These are phyloP conservation scores for Aristolochia fimbriata DNA, from an alignment of 164 flowering plant genomes.

Conservation along the genomic window DNA sequence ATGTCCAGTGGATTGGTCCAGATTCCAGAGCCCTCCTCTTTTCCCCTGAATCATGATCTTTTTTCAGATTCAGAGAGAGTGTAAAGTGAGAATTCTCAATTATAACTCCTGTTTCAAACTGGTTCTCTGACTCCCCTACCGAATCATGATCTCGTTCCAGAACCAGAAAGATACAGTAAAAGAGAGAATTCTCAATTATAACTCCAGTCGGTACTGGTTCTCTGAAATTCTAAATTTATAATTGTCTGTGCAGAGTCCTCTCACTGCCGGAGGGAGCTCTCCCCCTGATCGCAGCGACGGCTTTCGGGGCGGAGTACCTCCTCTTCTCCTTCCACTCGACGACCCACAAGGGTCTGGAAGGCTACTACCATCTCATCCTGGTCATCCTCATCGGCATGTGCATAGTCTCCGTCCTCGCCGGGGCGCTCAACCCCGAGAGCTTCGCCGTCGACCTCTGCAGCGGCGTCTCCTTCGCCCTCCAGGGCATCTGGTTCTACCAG, in stretches of 20 bases:
- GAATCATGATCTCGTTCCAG: too few relatives aligned
- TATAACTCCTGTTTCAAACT: too few relatives aligned
- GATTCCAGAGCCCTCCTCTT: too few relatives aligned
- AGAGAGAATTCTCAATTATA: too few relatives aligned
- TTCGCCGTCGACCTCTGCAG: conserved; percentile 57
- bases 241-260: conserved; percentile 41
- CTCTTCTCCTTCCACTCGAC: conserved; percentile 92
- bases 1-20: too few relatives aligned
- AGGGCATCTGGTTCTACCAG: conserved; percentile 98
- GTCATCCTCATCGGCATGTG: conserved; percentile 80
- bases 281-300: conserved; percentile 68
- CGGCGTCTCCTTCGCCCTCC: conserved; percentile 84
- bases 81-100: too few relatives aligned
- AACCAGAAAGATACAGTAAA: too few relatives aligned
- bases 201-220: too few relatives aligned
- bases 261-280: conserved; percentile 81
- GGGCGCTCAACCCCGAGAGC: conserved; percentile 65
- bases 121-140: too few relatives aligned
- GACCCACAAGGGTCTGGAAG: conserved; percentile 87
- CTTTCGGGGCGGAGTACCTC: conserved; percentile 79
- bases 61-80: too few relatives aligned
- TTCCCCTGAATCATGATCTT: too few relatives aligned
- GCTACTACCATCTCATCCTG: conserved; percentile 85
- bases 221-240: too few relatives aligned
- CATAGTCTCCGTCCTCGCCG: conserved; percentile 46